A percentile compares a stretch with the other conserved stretches of the same genome.
These are phyloP conservation scores for Chalciporus pseudorubinellus DNA, from an alignment of 768 basidiomycete genomes.

Conservation along the genomic window DNA sequence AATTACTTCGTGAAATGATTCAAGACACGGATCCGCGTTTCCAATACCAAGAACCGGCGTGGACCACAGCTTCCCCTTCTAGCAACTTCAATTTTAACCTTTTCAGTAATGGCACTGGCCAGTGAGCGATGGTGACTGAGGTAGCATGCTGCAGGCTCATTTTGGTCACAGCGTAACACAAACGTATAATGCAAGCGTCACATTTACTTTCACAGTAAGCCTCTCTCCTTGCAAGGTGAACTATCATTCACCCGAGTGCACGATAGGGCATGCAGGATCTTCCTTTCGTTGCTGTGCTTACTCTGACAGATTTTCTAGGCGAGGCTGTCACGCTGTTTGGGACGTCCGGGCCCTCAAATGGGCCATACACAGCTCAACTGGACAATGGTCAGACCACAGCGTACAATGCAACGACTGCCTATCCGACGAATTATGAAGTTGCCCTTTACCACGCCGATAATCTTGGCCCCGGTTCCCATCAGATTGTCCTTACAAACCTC, in stretches of 20 bases:
- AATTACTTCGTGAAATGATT: conserved; percentile 16
- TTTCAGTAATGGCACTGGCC: conserved; percentile 44
- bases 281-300: background rate
- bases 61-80: conserved; percentile 32
- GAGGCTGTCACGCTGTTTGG: conserved; percentile 47
- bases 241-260: conserved; percentile 4
- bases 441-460: conserved; percentile 34
- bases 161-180: conserved; percentile 32
- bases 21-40: conserved; percentile 42
- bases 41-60: conserved; percentile 36
- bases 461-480: conserved; percentile 40
- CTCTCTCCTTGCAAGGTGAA: background rate
- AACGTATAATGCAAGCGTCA: conserved; percentile 33
- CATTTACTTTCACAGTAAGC: conserved; percentile 42
- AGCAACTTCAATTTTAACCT: conserved; percentile 32
- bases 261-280: conserved; percentile 19
- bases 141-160: background rate
- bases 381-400: conserved; percentile 29
- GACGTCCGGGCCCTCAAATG: conserved; percentile 36
- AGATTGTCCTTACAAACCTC: conserved; percentile 34
- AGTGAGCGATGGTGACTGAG: conserved; percentile 25
- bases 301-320: conserved; percentile 27
- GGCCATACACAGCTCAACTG: conserved; percentile 36
- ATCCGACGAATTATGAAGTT: conserved; percentile 26
- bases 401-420: conserved; percentile 21